phyloP scores from a whole-genome alignment of 2,329 filamentous ascomycete genomes.

The Curvularia eragrostidis region DNA sequence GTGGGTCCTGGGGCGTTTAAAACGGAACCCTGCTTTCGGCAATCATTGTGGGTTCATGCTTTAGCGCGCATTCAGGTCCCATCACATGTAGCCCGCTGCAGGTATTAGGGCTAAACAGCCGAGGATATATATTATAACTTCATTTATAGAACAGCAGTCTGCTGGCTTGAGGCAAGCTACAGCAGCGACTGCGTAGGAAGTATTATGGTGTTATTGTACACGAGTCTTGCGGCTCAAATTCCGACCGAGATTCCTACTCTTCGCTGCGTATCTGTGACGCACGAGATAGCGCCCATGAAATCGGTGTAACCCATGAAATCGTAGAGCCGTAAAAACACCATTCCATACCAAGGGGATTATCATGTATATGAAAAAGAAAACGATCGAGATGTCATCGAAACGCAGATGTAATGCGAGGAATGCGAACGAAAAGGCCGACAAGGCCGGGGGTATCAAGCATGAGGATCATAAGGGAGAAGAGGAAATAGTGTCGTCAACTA shows the following conservation, averaged over 20 bases:
- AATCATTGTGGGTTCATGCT: constrained; percentile 2
- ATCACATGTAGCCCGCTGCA: constrained; percentile 4
- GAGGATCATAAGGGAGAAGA: constrained; percentile 22
- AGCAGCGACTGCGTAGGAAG: constrained; percentile 1
- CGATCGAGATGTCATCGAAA: constrained; percentile 9
- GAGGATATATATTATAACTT: constrained; percentile 22
- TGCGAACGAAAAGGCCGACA: constrained; percentile 30
- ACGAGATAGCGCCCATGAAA: neutral
- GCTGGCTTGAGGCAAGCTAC: constrained; percentile 23
- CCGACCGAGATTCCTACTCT: neutral
- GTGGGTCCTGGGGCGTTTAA: constrained; percentile 1
- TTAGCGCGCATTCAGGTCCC: constrained; percentile 2
- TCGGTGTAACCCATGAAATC: constrained; percentile 24
- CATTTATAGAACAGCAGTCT: constrained; percentile 16
- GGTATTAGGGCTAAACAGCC: constrained; percentile 8
- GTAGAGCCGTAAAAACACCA: constrained; percentile 24
- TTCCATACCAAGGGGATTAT: constrained; percentile 32
- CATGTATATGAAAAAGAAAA: constrained; percentile 17
- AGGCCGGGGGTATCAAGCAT: constrained; percentile 46
- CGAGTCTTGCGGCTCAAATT: constrained; percentile 5
- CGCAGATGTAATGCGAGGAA: constrained; percentile 26
- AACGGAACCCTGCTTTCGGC: constrained; percentile 10
- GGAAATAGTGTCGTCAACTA: constrained; percentile 22
- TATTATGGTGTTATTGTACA: constrained; percentile 12
- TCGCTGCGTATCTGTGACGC: neutral